Evolutionary conservation across 2,329 filamentous ascomycete genomes (phyloP).

Genomic region (Lachnellula subtilissima): DNA sequence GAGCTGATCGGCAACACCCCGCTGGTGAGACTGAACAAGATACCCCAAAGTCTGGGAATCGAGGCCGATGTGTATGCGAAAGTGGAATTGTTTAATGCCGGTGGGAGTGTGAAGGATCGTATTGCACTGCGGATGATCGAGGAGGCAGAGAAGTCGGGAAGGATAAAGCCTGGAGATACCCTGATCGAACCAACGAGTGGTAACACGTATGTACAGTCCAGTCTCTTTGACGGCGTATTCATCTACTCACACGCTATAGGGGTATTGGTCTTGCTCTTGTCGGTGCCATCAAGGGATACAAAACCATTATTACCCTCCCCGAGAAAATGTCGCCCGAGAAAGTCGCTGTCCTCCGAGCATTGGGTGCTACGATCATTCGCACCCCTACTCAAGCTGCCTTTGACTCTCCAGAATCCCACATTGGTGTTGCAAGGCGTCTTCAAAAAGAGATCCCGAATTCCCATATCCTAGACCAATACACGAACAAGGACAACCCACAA

Average conservation of each 20-base stretch:
- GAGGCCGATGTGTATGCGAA: constrained; percentile 87
- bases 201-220: constrained; percentile 62
- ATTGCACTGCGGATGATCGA: constrained; percentile 98
- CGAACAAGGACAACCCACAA: constrained; percentile 83
- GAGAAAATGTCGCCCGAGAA: constrained; percentile 99
- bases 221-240: background rate
- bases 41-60: constrained; percentile 86
- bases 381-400: constrained; percentile 94
- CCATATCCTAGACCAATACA: constrained; percentile 95
- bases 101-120: constrained; percentile 88
- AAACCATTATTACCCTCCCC: constrained; percentile 95
- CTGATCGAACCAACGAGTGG: constrained; percentile 97
- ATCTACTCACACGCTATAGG: constrained; percentile 33
- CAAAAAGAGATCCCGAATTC: constrained; percentile 96
- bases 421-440: constrained; percentile 83
- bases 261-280: constrained; percentile 94
- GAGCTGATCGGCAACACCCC: constrained; percentile 94
- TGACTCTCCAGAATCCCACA: constrained; percentile 93
- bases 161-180: constrained; percentile 95
- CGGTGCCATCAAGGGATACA: constrained; percentile 93
- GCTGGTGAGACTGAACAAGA: constrained; percentile 88
- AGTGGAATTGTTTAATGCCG: constrained; percentile 89
- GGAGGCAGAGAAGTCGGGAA: constrained; percentile 82
- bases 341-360: constrained; percentile 85
- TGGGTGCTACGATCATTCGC: constrained; percentile 95